These are phyloP conservation scores for Hemileia vastatrix DNA, from an alignment of 1,284 basidiomycete species.

Conservation along the genomic window DNA sequence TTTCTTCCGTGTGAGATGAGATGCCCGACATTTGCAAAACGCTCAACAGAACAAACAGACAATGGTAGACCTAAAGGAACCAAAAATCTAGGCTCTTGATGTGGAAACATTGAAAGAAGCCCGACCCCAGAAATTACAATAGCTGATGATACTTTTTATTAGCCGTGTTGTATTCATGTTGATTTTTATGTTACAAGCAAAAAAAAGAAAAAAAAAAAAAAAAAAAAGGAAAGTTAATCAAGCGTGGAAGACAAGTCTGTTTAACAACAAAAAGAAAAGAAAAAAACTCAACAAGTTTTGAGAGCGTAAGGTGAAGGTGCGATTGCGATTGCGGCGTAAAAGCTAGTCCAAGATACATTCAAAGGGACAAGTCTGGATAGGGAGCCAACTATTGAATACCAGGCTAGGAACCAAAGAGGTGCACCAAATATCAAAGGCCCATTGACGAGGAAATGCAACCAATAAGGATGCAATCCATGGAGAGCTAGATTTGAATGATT, in stretches of 20 bases:
- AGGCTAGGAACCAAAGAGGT: neutral
- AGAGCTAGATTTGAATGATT: constrained; percentile 35
- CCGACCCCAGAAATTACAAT: constrained; percentile 25
- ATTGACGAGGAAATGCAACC: constrained; percentile 39
- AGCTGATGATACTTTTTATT: constrained; percentile 1
- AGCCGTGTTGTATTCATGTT: neutral
- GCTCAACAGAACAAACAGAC: constrained; percentile 17
- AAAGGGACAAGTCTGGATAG: too few relatives aligned
- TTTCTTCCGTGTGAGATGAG: too few relatives aligned
- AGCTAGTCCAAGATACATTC: too few relatives aligned
- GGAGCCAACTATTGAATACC: too few relatives aligned
- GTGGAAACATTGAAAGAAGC: constrained; percentile 40
- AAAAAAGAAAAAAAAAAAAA: too few relatives aligned
- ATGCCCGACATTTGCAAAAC: neutral
- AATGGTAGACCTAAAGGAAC: constrained; percentile 39
- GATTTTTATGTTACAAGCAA: too few relatives aligned
- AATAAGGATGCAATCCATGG: constrained; percentile 44
- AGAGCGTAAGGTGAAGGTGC: too few relatives aligned
- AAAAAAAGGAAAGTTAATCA: too few relatives aligned
- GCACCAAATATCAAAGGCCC: constrained; percentile 41
- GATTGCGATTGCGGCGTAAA: too few relatives aligned
- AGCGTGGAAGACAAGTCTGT: neutral
- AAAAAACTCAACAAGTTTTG: neutral
- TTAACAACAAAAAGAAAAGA: neutral
- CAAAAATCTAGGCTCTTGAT: constrained; percentile 45